Evolutionary conservation across 306 rosid species (phyloP).

Genomic region (Dryas drummondii): DNA sequence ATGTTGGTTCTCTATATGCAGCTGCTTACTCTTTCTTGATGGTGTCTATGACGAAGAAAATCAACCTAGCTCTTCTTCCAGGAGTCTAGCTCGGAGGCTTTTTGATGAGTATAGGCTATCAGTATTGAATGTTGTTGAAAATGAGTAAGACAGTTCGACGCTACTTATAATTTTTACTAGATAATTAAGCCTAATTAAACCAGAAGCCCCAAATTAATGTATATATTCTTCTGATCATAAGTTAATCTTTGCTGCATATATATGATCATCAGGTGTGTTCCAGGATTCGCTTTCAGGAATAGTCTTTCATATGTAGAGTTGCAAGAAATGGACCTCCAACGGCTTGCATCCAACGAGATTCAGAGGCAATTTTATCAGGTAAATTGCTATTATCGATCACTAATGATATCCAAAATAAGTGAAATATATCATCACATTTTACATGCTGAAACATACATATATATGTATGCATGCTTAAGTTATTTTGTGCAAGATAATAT

Average conservation of each 20-base stretch:
- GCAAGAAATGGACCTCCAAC: slow-evolving; percentile 54
- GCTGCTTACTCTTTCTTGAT: slow-evolving; percentile 59
- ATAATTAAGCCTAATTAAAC: too few species aligned
- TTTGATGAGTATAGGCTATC: slow-evolving; percentile 46
- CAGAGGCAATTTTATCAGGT: slow-evolving; percentile 70
- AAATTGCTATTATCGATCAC: background rate
- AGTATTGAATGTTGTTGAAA: slow-evolving; percentile 40
- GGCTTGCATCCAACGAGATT: slow-evolving; percentile 42
- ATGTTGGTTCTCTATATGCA: slow-evolving; percentile 15
- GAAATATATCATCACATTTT: too few species aligned
- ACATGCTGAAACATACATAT: too few species aligned
- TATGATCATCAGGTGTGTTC: slow-evolving; percentile 54
- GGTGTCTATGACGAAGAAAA: slow-evolving; percentile 57
- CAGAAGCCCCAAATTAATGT: background rate
- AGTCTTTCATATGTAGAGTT: slow-evolving; percentile 49
- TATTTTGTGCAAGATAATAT: too few species aligned
- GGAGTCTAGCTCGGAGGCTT: slow-evolving; percentile 46
- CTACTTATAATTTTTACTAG: too few species aligned
- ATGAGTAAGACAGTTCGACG: slow-evolving; percentile 45
- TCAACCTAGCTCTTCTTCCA: slow-evolving; percentile 61
- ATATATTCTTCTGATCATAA: background rate
- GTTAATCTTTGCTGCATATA: background rate
- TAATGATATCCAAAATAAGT: too few species aligned
- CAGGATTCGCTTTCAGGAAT: slow-evolving; percentile 65
- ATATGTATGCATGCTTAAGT: too few species aligned